A percentile compares a stretch with the other conserved stretches of the same genome.
phyloP scores from a whole-genome alignment of 805 yeast species.

The Metschnikowia lunata region DNA sequence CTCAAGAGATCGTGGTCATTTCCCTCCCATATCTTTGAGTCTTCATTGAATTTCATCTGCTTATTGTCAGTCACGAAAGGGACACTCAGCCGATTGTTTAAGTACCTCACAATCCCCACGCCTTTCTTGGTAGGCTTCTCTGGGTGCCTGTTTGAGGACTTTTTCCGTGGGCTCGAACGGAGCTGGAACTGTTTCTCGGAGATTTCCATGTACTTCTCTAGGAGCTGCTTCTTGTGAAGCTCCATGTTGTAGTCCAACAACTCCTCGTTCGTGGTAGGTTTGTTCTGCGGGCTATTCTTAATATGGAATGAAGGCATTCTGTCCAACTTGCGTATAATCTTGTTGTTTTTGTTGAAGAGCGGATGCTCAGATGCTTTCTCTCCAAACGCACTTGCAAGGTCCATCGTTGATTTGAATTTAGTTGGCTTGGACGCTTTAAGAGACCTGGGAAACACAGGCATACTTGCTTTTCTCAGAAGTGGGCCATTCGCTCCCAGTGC shows the following conservation, averaged over 20 bases:
- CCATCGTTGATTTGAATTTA: conserved; percentile 34
- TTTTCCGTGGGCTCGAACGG: conserved; percentile 13
- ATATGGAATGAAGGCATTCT: conserved; percentile 40
- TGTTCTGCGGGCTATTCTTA: not conserved
- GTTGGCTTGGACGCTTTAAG: conserved; percentile 15
- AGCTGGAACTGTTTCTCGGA: conserved; percentile 18
- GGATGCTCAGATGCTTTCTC: conserved; percentile 19
- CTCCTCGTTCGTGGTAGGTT: conserved; percentile 19
- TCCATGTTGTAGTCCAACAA: conserved; percentile 17
- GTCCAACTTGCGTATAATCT: conserved; percentile 34
- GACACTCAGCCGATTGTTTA: conserved; percentile 20
- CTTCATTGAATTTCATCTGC: conserved; percentile 53
- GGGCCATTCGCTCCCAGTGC: not conserved
- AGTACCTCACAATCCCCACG: conserved; percentile 30
- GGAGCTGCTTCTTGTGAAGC: conserved; percentile 24
- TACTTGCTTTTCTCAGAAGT: conserved; percentile 17
- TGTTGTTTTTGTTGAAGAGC: conserved; percentile 30
- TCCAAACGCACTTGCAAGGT: conserved; percentile 18
- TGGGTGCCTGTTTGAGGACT: conserved; percentile 1
- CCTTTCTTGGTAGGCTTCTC: conserved; percentile 3
- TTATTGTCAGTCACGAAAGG: conserved; percentile 18
- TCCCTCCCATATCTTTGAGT: conserved; percentile 57
- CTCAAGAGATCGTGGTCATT: conserved; percentile 53
- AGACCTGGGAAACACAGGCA: conserved; percentile 19
- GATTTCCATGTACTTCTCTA: conserved; percentile 30